Evolutionary conservation across 495 filamentous ascomycete species (phyloP), one percentile per base, ranked within the genome.

Genomic region (Aspergillus funiculosus): DNA sequence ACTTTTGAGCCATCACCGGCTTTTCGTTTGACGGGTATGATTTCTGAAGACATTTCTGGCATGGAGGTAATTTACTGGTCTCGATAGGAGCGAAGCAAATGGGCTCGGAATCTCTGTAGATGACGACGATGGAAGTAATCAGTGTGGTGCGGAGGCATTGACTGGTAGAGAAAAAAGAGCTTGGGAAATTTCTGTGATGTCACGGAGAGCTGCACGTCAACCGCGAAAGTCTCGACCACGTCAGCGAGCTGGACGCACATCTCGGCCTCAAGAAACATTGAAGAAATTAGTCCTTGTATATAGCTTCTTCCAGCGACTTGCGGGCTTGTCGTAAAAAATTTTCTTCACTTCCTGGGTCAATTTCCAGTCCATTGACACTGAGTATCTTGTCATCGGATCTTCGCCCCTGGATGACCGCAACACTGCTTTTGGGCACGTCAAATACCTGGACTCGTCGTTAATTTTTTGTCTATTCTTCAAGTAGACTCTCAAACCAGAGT

Each of bases 311-410:
- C 11, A 56, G 31, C 17, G 26, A 45, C 19, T 37, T 9, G 14
- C 28, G 47, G 25, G 54, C 48, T 18, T 52, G 42, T 18, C 57
- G 51, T n/a, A 68, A 39, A 21, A 62, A 61, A 10, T 28, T 39
- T 18, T 65, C 59, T 27, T 70, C 59, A 25, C 43, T 44, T 7
- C 58, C 56, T 3, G 48, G 21, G 17, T 48, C 57, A 31, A 66
- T 60, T 5, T 53, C 39, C 29, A 70, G 15, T 27, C 57, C 59
- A 30, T 43, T 15, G 22, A 78, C 48, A 43, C 60, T 57, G 13
- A 82, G 51, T 1, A 74, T 83, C 63, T 87, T 86, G 36, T 77
- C 76, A 13, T 76, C 59, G 13, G 74, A 78, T 53, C 81, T 85
- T 40, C 70, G 58, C 2, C 83, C 83, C 14, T 79, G 80, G 28